Evolutionary conservation across 1,284 basidiomycete species (phyloP).

Genomic region (Cryptococcus sp.): DNA sequence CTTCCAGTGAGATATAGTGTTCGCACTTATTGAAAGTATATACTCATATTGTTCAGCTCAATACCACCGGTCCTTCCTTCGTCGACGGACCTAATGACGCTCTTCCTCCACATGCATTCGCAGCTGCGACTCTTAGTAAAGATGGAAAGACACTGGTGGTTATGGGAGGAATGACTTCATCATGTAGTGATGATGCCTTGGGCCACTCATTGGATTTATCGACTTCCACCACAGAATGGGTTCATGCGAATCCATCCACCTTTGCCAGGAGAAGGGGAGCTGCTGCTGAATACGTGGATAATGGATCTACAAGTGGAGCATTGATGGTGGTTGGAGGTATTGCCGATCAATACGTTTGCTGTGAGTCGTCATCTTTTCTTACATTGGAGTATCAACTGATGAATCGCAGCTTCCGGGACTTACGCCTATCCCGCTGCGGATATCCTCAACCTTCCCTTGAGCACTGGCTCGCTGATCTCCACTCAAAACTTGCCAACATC

Average conservation of each 20-base stretch:
- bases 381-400: background rate
- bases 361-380: slow-evolving; percentile 16
- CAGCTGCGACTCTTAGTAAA: slow-evolving; percentile 25
- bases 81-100: slow-evolving; percentile 24
- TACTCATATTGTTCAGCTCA: slow-evolving; percentile 25
- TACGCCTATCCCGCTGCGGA: slow-evolving; percentile 37
- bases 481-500: slow-evolving; percentile 22
- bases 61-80: slow-evolving; percentile 35
- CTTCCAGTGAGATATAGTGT: slow-evolving; percentile 27
- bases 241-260: slow-evolving; percentile 19
- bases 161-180: slow-evolving; percentile 42
- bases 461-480: slow-evolving; percentile 18
- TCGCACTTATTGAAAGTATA: background rate
- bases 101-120: slow-evolving; percentile 45
- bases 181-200: slow-evolving; percentile 32
- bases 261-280: slow-evolving; percentile 36
- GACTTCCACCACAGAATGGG: slow-evolving; percentile 22
- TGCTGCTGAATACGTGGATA: slow-evolving; percentile 25
- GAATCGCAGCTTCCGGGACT: slow-evolving; percentile 18
- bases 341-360: slow-evolving; percentile 40
- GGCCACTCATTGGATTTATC: slow-evolving; percentile 36
- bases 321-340: slow-evolving; percentile 43
- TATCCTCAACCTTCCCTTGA: slow-evolving; percentile 30
- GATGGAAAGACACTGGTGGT: slow-evolving; percentile 30
- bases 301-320: slow-evolving; percentile 20